Evolutionary conservation across 2,329 filamentous ascomycete species (phyloP), one percentile per base, ranked within the genome.

Genomic region (Trichoderma endophyticum): DNA sequence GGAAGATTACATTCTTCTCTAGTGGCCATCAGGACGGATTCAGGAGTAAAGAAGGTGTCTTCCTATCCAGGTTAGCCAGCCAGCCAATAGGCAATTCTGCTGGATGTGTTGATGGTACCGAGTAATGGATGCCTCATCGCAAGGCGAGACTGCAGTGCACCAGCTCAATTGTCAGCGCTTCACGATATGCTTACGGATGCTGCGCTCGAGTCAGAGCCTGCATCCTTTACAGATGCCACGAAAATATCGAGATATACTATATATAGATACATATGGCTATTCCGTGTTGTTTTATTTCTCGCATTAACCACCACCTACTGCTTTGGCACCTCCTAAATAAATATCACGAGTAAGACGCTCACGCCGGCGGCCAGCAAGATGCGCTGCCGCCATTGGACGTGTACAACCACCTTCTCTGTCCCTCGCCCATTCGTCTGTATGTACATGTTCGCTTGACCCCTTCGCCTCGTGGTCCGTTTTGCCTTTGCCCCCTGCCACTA

Each of bases 401-500:
- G 11, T 43, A 43, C 24, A 36, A 54, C 43, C 28, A 14, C 64
- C 57, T 62, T 15, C 43, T 24, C 43, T 14, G 24, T 51, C 30
- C 57, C 5, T 39, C 61, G 43, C 59, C 36, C 32, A 48, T 56
- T n/a, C 34, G n/a, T 43, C 60, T 57, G 59, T 63, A 66, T 71
- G 56, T 69, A 72, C 48, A 66, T 54, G 48, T 54, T 54, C 48
- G 48, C 21, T 54, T 54, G 48, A 54, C 48, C 48, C 48, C n/a
- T 24, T 54, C 28, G 32, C 48, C 48, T 72, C 64, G 18, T 63
- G 12, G 64, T 56, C 48, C 9, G 39, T 59, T 67, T 67, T 57
- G 51, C 64, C 57, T 70, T 71, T 69, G 54, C 64, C 72, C 70
- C 56, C 62, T 64, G 28, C 68, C 28, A 54, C 71, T 70, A 64